These are phyloP conservation scores for Saccharomyces hybrid DNA, from an alignment of 1,139 yeast species.

Conservation along the genomic window DNA sequence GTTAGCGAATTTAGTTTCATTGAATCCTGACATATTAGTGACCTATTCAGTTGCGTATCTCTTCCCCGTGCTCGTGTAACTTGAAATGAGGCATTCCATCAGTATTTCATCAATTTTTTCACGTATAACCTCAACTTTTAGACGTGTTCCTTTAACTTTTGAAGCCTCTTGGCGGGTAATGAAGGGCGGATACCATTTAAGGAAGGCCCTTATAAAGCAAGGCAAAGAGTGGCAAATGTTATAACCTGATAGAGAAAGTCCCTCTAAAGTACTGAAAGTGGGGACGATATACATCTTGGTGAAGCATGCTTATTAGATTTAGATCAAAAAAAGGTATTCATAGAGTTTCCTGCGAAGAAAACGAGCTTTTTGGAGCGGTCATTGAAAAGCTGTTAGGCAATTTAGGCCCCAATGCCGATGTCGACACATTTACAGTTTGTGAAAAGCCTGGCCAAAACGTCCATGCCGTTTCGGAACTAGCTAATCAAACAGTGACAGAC, in stretches of 20 bases:
- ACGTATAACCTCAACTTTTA: slow-evolving; percentile 10
- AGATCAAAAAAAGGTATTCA: slow-evolving; percentile 79
- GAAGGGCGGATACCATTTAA: not conserved
- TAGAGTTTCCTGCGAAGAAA: slow-evolving; percentile 49
- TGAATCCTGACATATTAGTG: not conserved
- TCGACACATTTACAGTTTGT: slow-evolving; percentile 33
- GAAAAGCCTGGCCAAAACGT: slow-evolving; percentile 45
- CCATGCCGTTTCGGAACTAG: slow-evolving; percentile 38
- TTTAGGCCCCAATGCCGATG: slow-evolving; percentile 22
- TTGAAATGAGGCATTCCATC: slow-evolving; percentile 5
- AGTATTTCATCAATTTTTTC: slow-evolving; percentile 2
- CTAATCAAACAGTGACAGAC: slow-evolving; percentile 41
- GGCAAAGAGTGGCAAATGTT: not conserved
- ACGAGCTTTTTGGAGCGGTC: slow-evolving; percentile 43
- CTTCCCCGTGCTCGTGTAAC: not conserved
- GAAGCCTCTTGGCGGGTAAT: not conserved
- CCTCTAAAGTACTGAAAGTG: not conserved
- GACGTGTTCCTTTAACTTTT: not conserved
- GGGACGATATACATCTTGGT: not conserved
- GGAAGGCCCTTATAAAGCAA: not conserved
- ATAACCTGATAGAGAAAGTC: not conserved
- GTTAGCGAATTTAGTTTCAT: not conserved
- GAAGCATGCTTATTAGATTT: slow-evolving; percentile 58
- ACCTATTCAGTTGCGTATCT: not conserved
- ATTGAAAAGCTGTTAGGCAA: slow-evolving; percentile 36